Percentiles rank a stretch among this genome's conserved stretches.
Evolutionary conservation across 768 basidiomycete species (phyloP).

Genomic region (Porphyrellus cyaneotinctus): DNA sequence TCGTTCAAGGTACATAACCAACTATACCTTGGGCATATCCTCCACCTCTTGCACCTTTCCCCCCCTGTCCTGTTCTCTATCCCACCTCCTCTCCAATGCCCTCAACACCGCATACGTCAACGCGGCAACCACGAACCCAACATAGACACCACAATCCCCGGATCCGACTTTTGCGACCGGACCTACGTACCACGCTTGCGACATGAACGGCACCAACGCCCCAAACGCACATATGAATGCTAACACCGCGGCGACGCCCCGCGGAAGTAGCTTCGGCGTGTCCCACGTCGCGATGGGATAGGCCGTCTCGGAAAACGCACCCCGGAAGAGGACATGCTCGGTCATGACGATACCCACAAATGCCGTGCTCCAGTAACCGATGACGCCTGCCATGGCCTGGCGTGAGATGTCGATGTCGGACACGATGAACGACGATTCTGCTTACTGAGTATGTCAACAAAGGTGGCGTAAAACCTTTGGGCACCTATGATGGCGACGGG

Average conservation of each 20-base stretch:
- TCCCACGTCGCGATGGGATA: conserved; percentile 41
- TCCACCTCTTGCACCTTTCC: neutral
- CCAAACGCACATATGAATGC: conserved; percentile 39
- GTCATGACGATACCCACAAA: conserved; percentile 38
- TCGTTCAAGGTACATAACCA: too few species aligned
- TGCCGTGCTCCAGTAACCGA: conserved; percentile 42
- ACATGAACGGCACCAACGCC: conserved; percentile 45
- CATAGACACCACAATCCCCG: conserved; percentile 48
- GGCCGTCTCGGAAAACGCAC: conserved; percentile 27
- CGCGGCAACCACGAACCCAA: conserved; percentile 34
- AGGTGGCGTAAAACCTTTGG: conserved; percentile 40
- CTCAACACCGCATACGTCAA: conserved; percentile 32
- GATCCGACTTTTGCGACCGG: conserved; percentile 42
- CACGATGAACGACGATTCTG: neutral
- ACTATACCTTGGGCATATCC: conserved; percentile 3
- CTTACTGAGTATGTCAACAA: conserved; percentile 40
- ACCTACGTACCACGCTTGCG: conserved; percentile 50
- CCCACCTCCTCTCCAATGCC: conserved; percentile 24
- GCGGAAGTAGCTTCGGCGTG: conserved; percentile 35
- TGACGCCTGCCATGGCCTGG: conserved; percentile 31
- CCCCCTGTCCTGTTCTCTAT: neutral
- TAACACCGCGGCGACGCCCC: conserved; percentile 38
- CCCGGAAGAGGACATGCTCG: conserved; percentile 45
- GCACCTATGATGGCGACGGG: conserved; percentile 48
- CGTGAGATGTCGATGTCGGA: conserved; percentile 8